A percentile compares a stretch with the other conserved stretches of the same genome.
These are phyloP conservation scores for Magnusiomyces fungicola DNA, from an alignment of 1,139 yeast species.

Conservation along the genomic window DNA sequence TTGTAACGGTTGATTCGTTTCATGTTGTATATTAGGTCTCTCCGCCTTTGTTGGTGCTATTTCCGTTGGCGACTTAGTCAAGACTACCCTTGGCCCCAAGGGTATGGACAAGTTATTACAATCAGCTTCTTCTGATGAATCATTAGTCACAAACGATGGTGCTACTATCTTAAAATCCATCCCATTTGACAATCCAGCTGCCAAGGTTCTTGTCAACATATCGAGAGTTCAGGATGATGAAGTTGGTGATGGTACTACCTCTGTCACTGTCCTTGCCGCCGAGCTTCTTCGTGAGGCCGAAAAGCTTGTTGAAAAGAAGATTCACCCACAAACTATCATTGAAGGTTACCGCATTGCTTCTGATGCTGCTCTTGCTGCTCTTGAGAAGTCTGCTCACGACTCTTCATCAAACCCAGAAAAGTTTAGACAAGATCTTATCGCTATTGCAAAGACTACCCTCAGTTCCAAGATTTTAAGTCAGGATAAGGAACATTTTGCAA, in stretches of 20 bases:
- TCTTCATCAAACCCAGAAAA: conserved; percentile 52
- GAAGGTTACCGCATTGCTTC: conserved; percentile 93
- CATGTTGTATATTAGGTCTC: conserved; percentile 34
- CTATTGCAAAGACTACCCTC: conserved; percentile 88
- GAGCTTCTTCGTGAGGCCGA: conserved; percentile 95
- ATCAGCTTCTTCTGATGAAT: conserved; percentile 69
- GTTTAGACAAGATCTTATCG: conserved; percentile 70
- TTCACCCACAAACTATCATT: conserved; percentile 96
- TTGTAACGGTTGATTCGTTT: too few relatives aligned
- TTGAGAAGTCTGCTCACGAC: conserved; percentile 72
- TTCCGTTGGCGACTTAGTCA: conserved; percentile 96
- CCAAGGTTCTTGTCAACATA: conserved; percentile 90
- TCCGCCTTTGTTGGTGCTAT: conserved; percentile 98
- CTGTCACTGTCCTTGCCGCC: conserved; percentile 91
- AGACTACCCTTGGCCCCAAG: conserved; percentile 94
- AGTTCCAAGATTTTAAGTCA: conserved; percentile 92
- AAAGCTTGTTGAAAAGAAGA: conserved; percentile 80
- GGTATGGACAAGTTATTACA: conserved; percentile 96
- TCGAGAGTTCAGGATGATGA: conserved; percentile 98
- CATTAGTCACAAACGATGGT: conserved; percentile 93
- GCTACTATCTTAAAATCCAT: conserved; percentile 93
- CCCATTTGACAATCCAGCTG: conserved; percentile 97
- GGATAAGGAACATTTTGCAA: conserved; percentile 83
- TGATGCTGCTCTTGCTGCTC: conserved; percentile 71
- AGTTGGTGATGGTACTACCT: conserved; percentile 98